Percentiles rank a stretch among this genome's conserved stretches.
phyloP scores from a whole-genome alignment of 345 rosid genomes.

The Syzygium oleosum region DNA sequence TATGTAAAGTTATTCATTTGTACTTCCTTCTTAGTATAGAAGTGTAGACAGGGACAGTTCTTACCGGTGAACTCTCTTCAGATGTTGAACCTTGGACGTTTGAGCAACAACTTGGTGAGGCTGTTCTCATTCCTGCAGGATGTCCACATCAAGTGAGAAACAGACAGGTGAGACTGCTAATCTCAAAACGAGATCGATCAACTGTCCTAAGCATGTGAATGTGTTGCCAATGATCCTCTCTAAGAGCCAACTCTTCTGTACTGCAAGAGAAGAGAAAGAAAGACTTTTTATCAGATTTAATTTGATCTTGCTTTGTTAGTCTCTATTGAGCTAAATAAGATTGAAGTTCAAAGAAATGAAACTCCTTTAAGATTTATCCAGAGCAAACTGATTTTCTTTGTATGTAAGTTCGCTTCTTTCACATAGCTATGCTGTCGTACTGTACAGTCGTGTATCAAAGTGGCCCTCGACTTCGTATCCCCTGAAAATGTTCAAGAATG shows the following conservation, averaged over 20 bases:
- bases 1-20: slow-evolving; percentile 9
- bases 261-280: background rate
- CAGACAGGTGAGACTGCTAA: slow-evolving; percentile 25
- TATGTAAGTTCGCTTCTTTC: background rate
- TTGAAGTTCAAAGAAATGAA: background rate
- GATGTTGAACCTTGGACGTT: slow-evolving; percentile 60
- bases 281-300: background rate
- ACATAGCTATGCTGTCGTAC: background rate
- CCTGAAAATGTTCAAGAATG: slow-evolving; percentile 54
- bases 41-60: background rate
- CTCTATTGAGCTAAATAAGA: background rate
- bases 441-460: slow-evolving; percentile 57
- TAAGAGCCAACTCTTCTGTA: background rate
- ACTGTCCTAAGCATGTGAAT: background rate
- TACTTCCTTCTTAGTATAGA: background rate
- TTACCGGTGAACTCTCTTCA: slow-evolving; percentile 1
- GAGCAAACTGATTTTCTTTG: background rate
- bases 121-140: slow-evolving; percentile 55
- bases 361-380: background rate
- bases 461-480: slow-evolving; percentile 58
- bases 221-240: background rate
- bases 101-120: slow-evolving; percentile 52
- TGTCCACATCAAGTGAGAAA: slow-evolving; percentile 66
- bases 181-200: background rate
- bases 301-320: background rate